Evolutionary conservation across 2,329 filamentous ascomycete species (phyloP).

Genomic region (Penicillium polonicum): DNA sequence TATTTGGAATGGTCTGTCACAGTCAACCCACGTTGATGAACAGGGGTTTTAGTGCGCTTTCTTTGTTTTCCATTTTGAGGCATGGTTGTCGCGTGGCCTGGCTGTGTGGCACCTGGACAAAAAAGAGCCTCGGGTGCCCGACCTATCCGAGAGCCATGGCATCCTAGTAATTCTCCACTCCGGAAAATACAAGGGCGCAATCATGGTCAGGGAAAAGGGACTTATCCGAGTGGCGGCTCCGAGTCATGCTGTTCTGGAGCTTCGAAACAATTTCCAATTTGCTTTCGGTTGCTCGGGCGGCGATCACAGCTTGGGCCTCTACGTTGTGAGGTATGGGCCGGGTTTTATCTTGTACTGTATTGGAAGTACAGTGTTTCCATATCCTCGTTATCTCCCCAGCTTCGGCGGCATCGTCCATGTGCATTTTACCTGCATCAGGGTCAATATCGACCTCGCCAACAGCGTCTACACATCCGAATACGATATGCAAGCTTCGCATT

Average conservation of each 20-base stretch:
- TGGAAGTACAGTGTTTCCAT: not conserved
- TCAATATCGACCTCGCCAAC: conserved; percentile 9
- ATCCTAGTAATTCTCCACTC: conserved; percentile 5
- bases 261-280: conserved; percentile 1
- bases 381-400: not conserved
- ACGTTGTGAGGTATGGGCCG: not conserved
- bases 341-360: not conserved
- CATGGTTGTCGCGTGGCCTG: conserved; percentile 3
- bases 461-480: conserved; percentile 11
- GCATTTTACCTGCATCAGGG: not conserved
- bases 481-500: conserved; percentile 10
- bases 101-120: not conserved
- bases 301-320: not conserved
- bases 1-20: not conserved
- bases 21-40: conserved; percentile 2
- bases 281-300: conserved; percentile 1
- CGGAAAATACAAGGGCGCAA: conserved; percentile 4
- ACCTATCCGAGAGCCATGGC: conserved; percentile 4
- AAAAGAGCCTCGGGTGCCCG: conserved; percentile 2
- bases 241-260: not conserved
- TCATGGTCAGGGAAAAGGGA: not conserved
- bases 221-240: not conserved
- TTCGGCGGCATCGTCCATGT: not conserved
- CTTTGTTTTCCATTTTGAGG: not conserved
- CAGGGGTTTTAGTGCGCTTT: conserved; percentile 1